Evolutionary conservation across 805 yeast genomes (phyloP), one percentile per base, ranked within the genome.

Genomic region (Schwanniomyces vanrijiae): DNA sequence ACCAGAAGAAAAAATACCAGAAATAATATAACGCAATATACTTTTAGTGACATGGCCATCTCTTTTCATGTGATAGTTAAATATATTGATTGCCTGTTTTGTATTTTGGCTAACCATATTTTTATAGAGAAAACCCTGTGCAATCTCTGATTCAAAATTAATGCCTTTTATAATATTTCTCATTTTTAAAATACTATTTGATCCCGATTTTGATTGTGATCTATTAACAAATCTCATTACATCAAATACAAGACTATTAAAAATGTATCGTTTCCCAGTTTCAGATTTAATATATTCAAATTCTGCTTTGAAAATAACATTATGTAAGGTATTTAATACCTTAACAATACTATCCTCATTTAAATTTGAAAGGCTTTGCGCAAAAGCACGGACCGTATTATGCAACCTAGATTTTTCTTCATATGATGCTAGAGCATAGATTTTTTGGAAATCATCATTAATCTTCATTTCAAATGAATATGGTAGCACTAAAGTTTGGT

Each of bases 81-180:
- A 55, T 16, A 69, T 49, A 37, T 54, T 54, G 22, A 67, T 14
- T 2, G 69, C 51, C 14, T 53, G 52, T n/a, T 19, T 21, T 1
- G 73, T 73, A 40, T 63, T 60, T 4, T 55, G 58, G 24, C 50
- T 47, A n/a, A 67, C 64, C 52, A 68, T 54, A 26, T 53, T 41
- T 46, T 59, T 56, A 41, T 57, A 60, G n/a, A 67, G 56, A 49
- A 25, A 47, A 38, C 22, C 42, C 38, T 16, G 47, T 13, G 19
- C 56, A 44, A 37, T 51, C 5, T 37, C 24, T 10, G 51, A 41
- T 18, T 42, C 45, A 28, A 54, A 56, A 6, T 51, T 29, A 21
- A 64, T 44, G 3, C 43, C 43, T 14, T 52, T 42, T 3, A 64
- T 44, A 3, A 64, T 44, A 31, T 56, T 57, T 25, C 61, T 51